These are phyloP conservation scores for Fusarium nelsonii DNA, from an alignment of 2,329 filamentous ascomycete genomes.

Conservation along the genomic window DNA sequence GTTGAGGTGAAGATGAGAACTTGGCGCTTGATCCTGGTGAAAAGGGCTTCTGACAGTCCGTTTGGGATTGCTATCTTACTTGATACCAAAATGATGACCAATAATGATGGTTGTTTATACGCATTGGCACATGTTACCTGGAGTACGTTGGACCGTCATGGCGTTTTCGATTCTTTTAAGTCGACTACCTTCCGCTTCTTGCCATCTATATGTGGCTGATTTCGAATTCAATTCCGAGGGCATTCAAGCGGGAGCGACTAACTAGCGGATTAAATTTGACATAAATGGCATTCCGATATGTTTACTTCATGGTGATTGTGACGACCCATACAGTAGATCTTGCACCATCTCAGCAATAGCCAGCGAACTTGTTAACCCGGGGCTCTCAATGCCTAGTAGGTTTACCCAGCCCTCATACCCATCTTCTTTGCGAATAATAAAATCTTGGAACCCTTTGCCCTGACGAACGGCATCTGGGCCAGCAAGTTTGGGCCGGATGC, in stretches of 20 bases:
- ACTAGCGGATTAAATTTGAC: constrained; percentile 1
- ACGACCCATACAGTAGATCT: constrained; percentile 59
- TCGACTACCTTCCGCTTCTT: constrained; percentile 29
- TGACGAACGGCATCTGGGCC: constrained; percentile 68
- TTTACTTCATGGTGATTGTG: constrained; percentile 3
- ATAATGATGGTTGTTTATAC: constrained; percentile 38
- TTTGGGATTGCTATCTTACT: constrained; percentile 12
- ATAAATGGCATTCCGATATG: neutral
- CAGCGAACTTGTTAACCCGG: constrained; percentile 86
- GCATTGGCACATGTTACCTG: constrained; percentile 43
- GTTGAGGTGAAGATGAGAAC: constrained; percentile 58
- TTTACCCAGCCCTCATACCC: constrained; percentile 89
- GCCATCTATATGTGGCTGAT: constrained; percentile 13
- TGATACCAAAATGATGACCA: constrained; percentile 44
- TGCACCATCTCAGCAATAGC: constrained; percentile 85
- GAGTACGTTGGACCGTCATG: constrained; percentile 23
- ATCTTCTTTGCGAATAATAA: constrained; percentile 81
- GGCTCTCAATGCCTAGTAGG: constrained; percentile 91
- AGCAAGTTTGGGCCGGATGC: constrained; percentile 87
- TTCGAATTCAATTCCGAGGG: constrained; percentile 1
- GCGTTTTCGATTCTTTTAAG: constrained; percentile 31
- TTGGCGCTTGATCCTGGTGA: constrained; percentile 4
- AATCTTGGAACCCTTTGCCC: constrained; percentile 83
- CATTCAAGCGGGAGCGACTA: neutral
- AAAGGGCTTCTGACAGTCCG: constrained; percentile 20